These are phyloP conservation scores for Cunninghamia lanceolata DNA, from an alignment of 75 land plant genomes.

Conservation along the genomic window DNA sequence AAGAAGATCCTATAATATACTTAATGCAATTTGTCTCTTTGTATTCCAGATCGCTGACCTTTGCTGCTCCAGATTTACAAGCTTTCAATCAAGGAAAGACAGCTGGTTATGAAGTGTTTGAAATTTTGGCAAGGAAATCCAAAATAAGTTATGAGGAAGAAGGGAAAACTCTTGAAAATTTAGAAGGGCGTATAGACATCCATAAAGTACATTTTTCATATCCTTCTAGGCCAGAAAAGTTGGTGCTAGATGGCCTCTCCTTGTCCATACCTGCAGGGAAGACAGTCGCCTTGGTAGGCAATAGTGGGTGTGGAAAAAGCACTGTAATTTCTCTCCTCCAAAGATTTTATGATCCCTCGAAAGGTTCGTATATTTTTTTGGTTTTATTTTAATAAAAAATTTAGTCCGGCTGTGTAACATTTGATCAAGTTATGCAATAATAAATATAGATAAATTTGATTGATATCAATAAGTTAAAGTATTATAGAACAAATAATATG, in stretches of 20 bases:
- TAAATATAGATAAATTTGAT: too few relatives aligned
- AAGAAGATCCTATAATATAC: too few relatives aligned
- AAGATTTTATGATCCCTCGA: slow-evolving; percentile 13
- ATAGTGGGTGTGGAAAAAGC: slow-evolving; percentile 14
- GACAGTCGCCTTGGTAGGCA: slow-evolving; percentile 13
- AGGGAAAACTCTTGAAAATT: slow-evolving; percentile 30
- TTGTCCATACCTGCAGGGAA: neutral
- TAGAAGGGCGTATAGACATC: slow-evolving; percentile 56
- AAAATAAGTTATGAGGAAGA: slow-evolving; percentile 20
- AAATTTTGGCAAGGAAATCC: slow-evolving; percentile 45
- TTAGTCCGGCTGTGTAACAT: neutral
- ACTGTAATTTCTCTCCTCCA: slow-evolving; percentile 10
- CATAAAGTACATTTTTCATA: slow-evolving; percentile 47
- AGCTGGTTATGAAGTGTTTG: slow-evolving; percentile 46
- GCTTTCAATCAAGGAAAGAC: slow-evolving; percentile 52
- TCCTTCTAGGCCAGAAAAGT: slow-evolving; percentile 47
- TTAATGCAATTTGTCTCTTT: too few relatives aligned
- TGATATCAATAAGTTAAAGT: too few relatives aligned
- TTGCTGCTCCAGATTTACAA: slow-evolving; percentile 59
- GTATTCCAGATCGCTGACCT: slow-evolving; percentile 49
- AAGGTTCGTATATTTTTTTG: neutral
- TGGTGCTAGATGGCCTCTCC: slow-evolving; percentile 50
- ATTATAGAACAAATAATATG: too few relatives aligned
- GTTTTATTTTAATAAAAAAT: neutral
- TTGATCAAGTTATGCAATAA: too few relatives aligned